Evolutionary conservation across 169 alveolate species (phyloP).

Genomic region (Cryptosporidium meleagridis): DNA sequence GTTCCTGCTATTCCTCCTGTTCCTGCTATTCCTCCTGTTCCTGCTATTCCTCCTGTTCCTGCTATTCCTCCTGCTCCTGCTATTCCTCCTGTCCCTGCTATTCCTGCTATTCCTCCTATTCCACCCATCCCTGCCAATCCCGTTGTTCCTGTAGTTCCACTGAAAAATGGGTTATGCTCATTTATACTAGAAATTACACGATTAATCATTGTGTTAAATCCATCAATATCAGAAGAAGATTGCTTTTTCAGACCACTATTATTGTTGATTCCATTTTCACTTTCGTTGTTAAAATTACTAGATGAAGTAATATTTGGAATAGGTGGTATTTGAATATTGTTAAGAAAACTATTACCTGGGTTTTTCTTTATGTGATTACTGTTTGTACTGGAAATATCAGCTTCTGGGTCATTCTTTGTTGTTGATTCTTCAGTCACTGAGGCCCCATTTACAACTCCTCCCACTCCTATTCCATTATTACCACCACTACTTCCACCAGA

Average conservation of each 20-base stretch:
- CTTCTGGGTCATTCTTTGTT: background rate
- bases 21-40: background rate
- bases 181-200: background rate
- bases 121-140: background rate
- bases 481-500: background rate
- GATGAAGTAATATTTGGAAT: constrained; percentile 26
- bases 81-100: background rate
- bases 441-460: too few relatives aligned
- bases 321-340: background rate
- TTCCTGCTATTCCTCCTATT: background rate
- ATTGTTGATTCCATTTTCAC: background rate
- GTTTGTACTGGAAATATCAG: background rate
- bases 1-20: too few relatives aligned
- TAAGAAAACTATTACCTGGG: too few relatives aligned
- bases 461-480: too few relatives aligned
- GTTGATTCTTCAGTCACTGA: background rate
- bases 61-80: background rate
- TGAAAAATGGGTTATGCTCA: background rate
- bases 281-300: background rate
- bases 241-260: background rate
- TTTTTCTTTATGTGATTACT: background rate
- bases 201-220: background rate
- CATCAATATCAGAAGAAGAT: background rate
- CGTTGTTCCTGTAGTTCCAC: background rate
- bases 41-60: background rate